Conservation (phyloP, 75 land plant species). For the Adiantum capillusveneris region DNA sequence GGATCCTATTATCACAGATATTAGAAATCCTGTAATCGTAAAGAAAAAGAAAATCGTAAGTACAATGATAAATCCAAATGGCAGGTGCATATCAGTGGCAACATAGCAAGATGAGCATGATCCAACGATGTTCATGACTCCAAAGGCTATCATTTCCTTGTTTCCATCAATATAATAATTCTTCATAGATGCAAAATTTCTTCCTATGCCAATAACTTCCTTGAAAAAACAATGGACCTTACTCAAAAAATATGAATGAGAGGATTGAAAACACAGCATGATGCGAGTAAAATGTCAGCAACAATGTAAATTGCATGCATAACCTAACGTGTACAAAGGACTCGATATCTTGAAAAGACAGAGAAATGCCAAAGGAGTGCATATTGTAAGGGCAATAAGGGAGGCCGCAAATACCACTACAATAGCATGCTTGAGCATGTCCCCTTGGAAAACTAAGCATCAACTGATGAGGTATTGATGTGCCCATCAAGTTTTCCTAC, state of each 20-base stretch:
- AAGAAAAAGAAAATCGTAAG: too few relatives aligned
- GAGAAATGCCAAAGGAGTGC: background rate
- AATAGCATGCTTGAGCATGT: constrained; percentile 32
- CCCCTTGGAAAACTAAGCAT: constrained; percentile 40
- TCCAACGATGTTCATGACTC: constrained; percentile 70
- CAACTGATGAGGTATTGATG: constrained; percentile 55
- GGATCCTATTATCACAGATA: too few relatives aligned
- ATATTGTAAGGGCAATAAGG: constrained; percentile 61
- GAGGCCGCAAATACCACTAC: constrained; percentile 52
- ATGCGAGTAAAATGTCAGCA: background rate
- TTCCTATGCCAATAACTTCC: constrained; percentile 86
- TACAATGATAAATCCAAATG: too few relatives aligned
- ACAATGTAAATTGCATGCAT: background rate
- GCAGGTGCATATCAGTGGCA: constrained; percentile 51
- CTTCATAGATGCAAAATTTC: constrained; percentile 81
- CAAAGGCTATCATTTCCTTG: constrained; percentile 93
- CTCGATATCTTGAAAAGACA: background rate
- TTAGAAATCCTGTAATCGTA: too few relatives aligned
- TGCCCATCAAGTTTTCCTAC: constrained; percentile 49
- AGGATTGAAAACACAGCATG: background rate
- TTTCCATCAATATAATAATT: constrained; percentile 85
- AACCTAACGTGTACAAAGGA: too few relatives aligned
- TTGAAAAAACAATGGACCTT: constrained; percentile 11
- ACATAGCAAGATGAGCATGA: constrained; percentile 86
- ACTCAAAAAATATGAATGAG: background rate